Conservation (phyloP, 2,329 filamentous ascomycete genomes). For the Penicillium sp. region DNA sequence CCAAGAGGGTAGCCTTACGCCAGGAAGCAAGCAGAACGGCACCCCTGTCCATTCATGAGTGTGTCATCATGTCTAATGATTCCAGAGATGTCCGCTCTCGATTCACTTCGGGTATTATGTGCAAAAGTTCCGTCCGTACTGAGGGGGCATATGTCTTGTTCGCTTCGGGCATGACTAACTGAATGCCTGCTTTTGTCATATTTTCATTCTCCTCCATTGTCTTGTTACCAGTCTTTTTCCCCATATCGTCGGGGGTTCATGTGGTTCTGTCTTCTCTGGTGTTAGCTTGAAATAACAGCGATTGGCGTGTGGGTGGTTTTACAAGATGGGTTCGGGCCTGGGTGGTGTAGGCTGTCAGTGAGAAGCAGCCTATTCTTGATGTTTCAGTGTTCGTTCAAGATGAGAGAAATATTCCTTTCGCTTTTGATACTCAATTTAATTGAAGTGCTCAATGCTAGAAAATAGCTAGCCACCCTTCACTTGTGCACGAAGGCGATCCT, state of each 20-base stretch:
- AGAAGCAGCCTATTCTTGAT: constrained; percentile 11
- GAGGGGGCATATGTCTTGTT: too few species aligned
- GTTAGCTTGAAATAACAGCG: constrained; percentile 21
- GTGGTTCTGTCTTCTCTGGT: constrained; percentile 14
- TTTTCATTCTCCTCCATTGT: constrained; percentile 13
- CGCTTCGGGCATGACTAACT: constrained; percentile 1
- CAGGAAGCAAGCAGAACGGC: constrained; percentile 33
- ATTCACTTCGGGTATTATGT: too few species aligned
- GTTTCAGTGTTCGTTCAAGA: constrained; percentile 13
- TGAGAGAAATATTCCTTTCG: constrained; percentile 13
- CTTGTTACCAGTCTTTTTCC: constrained; percentile 20
- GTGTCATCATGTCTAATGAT: neutral
- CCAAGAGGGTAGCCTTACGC: constrained; percentile 38
- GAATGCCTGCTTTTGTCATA: neutral
- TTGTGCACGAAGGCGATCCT: too few species aligned
- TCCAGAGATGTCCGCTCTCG: neutral
- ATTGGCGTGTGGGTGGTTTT: constrained; percentile 27
- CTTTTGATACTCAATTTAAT: constrained; percentile 9
- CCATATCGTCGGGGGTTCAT: constrained; percentile 13
- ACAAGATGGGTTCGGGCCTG: constrained; percentile 18
- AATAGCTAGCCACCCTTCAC: too few species aligned
- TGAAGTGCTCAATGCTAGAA: constrained; percentile 7
- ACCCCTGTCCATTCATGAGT: constrained; percentile 28
- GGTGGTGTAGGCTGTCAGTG: constrained; percentile 16
- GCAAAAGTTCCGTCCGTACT: too few species aligned